Evolutionary conservation across 805 yeast species (phyloP).

Genomic region (Candida wancherniae): DNA sequence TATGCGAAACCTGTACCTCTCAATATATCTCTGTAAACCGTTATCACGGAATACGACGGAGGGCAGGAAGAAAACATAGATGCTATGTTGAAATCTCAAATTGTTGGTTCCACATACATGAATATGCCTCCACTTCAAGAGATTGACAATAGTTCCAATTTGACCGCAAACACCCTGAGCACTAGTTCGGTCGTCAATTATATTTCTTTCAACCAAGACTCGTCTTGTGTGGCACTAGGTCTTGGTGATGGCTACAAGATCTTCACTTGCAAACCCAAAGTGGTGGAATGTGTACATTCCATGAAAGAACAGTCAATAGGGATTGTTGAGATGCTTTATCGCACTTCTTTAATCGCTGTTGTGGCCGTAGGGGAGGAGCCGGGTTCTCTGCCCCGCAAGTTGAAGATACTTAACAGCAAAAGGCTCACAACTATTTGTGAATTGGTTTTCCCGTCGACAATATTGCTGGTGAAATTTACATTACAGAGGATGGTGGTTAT

Average conservation of each 20-base stretch:
- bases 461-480: constrained; percentile 36
- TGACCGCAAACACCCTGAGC: no score
- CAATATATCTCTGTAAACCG: no score
- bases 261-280: constrained; percentile 77
- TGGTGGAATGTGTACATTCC: constrained; percentile 46
- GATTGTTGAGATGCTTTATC: constrained; percentile 83
- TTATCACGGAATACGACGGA: no score
- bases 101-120: constrained; percentile 2
- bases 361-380: constrained; percentile 76
- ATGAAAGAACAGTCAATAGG: constrained; percentile 51
- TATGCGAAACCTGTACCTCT: no score
- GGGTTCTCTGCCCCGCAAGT: constrained; percentile 69
- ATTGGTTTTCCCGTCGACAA: constrained; percentile 38
- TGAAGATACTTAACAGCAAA: constrained; percentile 80
- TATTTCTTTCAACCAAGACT: constrained; percentile 80
- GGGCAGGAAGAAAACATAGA: not conserved
- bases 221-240: constrained; percentile 74
- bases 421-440: constrained; percentile 46
- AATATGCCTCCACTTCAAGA: constrained; percentile 6
- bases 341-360: constrained; percentile 80
- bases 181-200: constrained; percentile 29
- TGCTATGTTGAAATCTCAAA: constrained; percentile 3
- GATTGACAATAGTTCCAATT: constrained; percentile 3
- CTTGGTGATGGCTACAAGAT: constrained; percentile 61
- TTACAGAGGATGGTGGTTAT: constrained; percentile 30